Conservation (phyloP, 306 rosid species). For the Cucumis hystrix region DNA sequence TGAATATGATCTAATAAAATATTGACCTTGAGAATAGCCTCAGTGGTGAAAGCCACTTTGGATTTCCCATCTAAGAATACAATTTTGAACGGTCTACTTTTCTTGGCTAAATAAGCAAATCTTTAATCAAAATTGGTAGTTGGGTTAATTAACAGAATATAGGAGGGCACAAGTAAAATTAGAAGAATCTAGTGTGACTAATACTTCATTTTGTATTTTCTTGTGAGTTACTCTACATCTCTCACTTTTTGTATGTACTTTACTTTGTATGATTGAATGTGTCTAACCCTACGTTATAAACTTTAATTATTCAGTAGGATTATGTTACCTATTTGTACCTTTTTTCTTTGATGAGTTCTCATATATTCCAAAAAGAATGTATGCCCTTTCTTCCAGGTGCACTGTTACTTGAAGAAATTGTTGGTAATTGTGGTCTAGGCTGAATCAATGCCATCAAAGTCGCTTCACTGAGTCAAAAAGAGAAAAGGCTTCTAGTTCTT, state of each 20-base stretch:
- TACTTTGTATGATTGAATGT: background rate
- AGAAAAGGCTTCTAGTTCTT: constrained; percentile 46
- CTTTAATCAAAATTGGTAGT: too few relatives aligned
- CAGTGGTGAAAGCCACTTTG: background rate
- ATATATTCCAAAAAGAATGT: background rate
- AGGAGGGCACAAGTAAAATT: background rate
- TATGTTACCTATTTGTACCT: background rate
- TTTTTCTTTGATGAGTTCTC: constrained; percentile 3
- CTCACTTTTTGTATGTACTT: background rate
- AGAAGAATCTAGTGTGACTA: background rate
- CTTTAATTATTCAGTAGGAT: background rate
- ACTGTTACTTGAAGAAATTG: constrained; percentile 76
- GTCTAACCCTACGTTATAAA: background rate
- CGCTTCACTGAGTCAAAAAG: constrained; percentile 53
- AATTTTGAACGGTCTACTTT: background rate
- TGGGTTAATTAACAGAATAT: background rate
- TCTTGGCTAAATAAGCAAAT: background rate
- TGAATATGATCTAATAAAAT: background rate
- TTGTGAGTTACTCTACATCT: background rate
- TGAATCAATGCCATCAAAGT: constrained; percentile 52
- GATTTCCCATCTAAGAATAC: background rate
- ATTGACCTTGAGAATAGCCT: background rate
- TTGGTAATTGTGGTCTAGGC: constrained; percentile 38
- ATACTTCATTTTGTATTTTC: background rate
- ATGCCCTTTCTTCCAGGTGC: constrained; percentile 32